phyloP scores from a whole-genome alignment of 805 yeast species.

The Alloascoidea africana region DNA sequence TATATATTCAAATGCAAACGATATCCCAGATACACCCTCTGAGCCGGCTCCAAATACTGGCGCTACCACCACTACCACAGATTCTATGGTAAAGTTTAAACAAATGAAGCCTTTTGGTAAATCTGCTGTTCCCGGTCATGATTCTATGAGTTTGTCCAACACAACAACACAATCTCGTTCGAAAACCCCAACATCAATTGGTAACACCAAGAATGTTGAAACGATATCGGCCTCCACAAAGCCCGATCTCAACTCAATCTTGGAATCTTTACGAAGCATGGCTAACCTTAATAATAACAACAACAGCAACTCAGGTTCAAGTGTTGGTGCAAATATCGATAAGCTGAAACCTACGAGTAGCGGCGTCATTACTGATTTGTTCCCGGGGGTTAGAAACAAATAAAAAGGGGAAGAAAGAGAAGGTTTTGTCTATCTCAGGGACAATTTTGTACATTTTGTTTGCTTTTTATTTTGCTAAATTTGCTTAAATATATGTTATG shows the following conservation, averaged over 20 bases:
- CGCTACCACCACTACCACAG: too few species aligned
- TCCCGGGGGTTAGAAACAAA: too few species aligned
- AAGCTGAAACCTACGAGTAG: neutral
- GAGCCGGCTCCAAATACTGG: constrained; percentile 11
- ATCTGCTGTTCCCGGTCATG: neutral
- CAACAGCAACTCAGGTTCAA: neutral
- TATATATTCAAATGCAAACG: constrained; percentile 7
- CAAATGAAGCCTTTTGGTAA: neutral
- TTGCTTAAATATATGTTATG: too few species aligned
- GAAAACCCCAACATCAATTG: neutral
- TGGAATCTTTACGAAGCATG: neutral
- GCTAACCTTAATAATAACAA: neutral
- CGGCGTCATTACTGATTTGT: too few species aligned
- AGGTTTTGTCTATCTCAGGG: too few species aligned
- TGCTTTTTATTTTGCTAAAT: too few species aligned
- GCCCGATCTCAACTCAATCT: neutral
- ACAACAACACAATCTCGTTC: neutral
- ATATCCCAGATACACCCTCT: constrained; percentile 11
- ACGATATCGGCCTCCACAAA: neutral
- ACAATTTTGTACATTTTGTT: too few species aligned
- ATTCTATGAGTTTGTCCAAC: neutral
- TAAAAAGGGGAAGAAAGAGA: too few species aligned
- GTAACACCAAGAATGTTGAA: neutral
- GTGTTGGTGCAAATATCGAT: too few species aligned
- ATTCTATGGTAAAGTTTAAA: neutral